These are phyloP conservation scores for Pseudogymnoascus sp. DNA, from an alignment of 2,329 filamentous ascomycete species.

Conservation along the genomic window DNA sequence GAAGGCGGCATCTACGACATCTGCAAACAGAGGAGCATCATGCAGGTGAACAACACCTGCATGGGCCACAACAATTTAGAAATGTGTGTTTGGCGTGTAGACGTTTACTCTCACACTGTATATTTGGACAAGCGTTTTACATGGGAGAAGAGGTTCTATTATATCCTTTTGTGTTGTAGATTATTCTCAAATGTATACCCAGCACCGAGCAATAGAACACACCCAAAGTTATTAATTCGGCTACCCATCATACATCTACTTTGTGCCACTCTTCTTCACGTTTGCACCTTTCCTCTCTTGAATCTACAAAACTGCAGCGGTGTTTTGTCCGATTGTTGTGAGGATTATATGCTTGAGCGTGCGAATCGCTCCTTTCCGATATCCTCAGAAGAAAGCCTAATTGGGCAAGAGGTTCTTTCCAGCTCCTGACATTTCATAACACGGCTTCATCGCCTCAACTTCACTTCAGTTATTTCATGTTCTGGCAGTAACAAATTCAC, in stretches of 20 bases:
- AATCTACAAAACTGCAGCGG: not conserved
- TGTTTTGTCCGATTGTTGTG: not conserved
- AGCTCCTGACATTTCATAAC: not conserved
- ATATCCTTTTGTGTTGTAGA: not conserved
- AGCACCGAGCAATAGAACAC: not conserved
- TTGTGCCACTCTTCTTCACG: not conserved
- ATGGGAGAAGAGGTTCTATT: not conserved
- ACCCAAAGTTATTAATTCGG: not conserved
- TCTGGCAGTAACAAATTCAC: not conserved
- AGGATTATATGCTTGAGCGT: not conserved
- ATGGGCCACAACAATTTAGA: not conserved
- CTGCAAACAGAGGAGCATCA: constrained; percentile 3
- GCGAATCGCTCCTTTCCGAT: not conserved
- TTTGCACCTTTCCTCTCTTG: not conserved
- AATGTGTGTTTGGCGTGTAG: not conserved
- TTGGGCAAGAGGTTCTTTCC: not conserved
- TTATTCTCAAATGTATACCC: not conserved
- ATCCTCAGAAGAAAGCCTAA: not conserved
- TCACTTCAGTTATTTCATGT: not conserved
- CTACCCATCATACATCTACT: not conserved
- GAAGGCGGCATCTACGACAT: not conserved
- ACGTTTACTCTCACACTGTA: not conserved
- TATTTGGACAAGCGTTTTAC: not conserved
- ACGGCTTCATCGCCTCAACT: not conserved
- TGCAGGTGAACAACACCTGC: not conserved